Evolutionary conservation across 176 grass and related monocot genomes (phyloP), one percentile per base, ranked within the genome.

Genomic region (Avena eriantha): DNA sequence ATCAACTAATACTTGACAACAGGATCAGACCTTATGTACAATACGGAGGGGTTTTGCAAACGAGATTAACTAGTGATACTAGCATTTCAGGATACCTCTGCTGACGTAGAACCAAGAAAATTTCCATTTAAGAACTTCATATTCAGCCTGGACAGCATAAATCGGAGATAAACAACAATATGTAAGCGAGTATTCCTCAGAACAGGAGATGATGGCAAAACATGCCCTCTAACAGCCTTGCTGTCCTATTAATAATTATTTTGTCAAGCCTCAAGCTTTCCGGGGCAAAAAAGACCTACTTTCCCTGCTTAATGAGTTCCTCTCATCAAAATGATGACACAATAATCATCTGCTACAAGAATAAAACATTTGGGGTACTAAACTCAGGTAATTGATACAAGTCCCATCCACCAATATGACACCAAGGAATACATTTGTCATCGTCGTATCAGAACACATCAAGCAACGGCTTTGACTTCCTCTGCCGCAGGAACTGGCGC

Each of bases 271-370:
- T 73, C 79, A 50, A 83, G 51, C 53, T 87, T 87, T 66, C 82
- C 21, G 63, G 50, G 11, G 61, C 39, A 89, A 89, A 87, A 84
- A 86, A 78, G 50, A 64, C 54, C 87, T 75, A 88, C 54, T 81
- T 82, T 85, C 80, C 90, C 77, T 88, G 88, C 86, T 90, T 75
- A 92, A 91, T 86, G 94, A 96, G 94, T 93, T 93, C 86, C 89
- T 79, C 80, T 91, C 91, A 85, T 79, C 69, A 90, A 80, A 87
- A 76, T 86, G 87, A 90, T 90, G 82, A 84, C 53, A 70, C 46
- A 87, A 89, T 72, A 84, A 90, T 82, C 79, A 94, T 94, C 85
- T 88, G 49, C 55, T 86, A 83, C 78, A 86, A 85, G 49, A 70
- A 26, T 36, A 86, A 95, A 90, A 96, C 55, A 87, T 88, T 84